Base-by-base conservation (phyloP, 1,284 basidiomycete genomes). In the Austroboletus niveus region DNA sequence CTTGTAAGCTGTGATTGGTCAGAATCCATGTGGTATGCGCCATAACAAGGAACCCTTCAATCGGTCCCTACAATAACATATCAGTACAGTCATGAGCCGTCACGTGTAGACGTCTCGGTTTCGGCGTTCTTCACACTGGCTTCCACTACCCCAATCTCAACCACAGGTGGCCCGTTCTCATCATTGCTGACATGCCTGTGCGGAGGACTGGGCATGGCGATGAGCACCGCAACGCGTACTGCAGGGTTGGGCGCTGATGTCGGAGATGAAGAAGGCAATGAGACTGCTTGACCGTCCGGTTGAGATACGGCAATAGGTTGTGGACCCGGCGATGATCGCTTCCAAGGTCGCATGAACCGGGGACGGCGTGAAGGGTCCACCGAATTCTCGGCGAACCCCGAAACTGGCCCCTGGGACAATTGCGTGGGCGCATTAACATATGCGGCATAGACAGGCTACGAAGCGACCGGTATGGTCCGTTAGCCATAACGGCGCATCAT, bases 111-210 rank as follows among this genome's bases (percentile, higher is more conserved):
- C 27, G 38, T 11, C 44, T 48, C 51, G 5, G 30, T 32, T 8
- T 49, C 54, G 4, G 50, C 43, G 4, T 46, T 52, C 17, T 48
- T 57, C 5, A 63, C 11, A 8, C 46, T 11, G 2, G 75, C 64
- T 41, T 77, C 71, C 1, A 73, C 68, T 3, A 79, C 62, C 1
- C 80, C 79, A 32, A 81, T 69, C 60, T 81, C 79, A 10, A 81
- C 52, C 42, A 73, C 69, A 0, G 80, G 79, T 9, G 77, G 67
- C 17, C 70, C 70, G 15, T 63, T 65, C 32, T 75, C 72, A n/a
- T 73, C 75, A 14, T 54, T 24, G n/a, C 45, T 14, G 31, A 29
- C 22, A 9, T 48, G 64, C 39, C 48, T 65, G 54, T 47, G 59
- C 9, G 67, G 55, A 6, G 63, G 58, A 22, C 62, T 59, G 5